Percentiles rank a stretch among this genome's conserved stretches.
These are phyloP conservation scores for Penicillium flavigenum DNA, from an alignment of 495 filamentous ascomycete species.

Conservation along the genomic window DNA sequence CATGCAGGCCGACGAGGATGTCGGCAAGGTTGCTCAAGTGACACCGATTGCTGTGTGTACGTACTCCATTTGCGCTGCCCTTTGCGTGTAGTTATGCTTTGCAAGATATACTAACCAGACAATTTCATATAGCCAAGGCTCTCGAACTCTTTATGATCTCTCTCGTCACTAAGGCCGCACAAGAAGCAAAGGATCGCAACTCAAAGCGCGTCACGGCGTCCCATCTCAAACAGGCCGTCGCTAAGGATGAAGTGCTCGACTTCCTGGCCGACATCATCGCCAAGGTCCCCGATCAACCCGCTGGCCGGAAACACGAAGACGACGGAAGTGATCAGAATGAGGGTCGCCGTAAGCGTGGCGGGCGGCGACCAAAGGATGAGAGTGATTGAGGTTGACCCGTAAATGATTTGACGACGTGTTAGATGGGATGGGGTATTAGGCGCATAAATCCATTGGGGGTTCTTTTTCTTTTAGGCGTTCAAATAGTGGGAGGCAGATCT, in stretches of 20 bases:
- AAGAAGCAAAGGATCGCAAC: conserved; percentile 74
- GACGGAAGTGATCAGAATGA: conserved; percentile 51
- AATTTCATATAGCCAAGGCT: conserved; percentile 62
- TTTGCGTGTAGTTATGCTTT: not conserved
- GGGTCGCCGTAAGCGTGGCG: conserved; percentile 48
- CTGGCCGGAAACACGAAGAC: conserved; percentile 53
- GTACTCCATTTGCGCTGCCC: conserved; percentile 28
- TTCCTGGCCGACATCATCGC: conserved; percentile 89
- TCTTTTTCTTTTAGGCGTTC: conserved; percentile 28
- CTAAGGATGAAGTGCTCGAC: conserved; percentile 84
- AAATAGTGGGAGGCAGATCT: conserved; percentile 31
- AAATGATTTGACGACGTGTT: conserved; percentile 27
- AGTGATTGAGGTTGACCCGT: conserved; percentile 31
- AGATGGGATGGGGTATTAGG: conserved; percentile 27
- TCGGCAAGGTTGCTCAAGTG: conserved; percentile 97
- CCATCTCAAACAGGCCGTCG: conserved; percentile 87
- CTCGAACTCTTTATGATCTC: conserved; percentile 97
- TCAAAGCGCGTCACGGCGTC: conserved; percentile 86
- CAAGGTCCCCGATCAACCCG: conserved; percentile 74
- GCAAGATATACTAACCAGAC: conserved; percentile 17
- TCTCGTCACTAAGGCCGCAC: conserved; percentile 81
- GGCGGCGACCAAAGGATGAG: conserved; percentile 50
- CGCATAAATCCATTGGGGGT: conserved; percentile 21
- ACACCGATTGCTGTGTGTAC: conserved; percentile 89
- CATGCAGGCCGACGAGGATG: conserved; percentile 99